Conservation (phyloP, 331 rosid species). For the Spiraea crenata region DNA sequence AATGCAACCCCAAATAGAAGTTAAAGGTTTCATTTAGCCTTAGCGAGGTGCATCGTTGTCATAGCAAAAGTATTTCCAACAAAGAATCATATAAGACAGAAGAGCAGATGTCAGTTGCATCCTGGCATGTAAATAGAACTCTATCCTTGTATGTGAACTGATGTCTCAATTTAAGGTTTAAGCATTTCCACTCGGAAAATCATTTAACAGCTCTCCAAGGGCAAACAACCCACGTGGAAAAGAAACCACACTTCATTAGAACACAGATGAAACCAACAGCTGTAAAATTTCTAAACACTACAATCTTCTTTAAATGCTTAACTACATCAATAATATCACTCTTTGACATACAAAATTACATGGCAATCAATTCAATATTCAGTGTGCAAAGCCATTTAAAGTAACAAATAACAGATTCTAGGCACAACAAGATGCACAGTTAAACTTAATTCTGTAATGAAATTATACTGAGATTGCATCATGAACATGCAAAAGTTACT, state of each 20-base stretch:
- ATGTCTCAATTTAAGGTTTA: neutral
- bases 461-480: neutral
- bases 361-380: neutral
- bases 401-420: neutral
- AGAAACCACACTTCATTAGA: neutral
- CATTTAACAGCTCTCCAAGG: neutral
- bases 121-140: too few species aligned
- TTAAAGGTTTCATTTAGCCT: too few species aligned
- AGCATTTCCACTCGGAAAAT: neutral
- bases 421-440: neutral
- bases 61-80: too few species aligned
- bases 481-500: neutral
- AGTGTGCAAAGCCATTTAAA: neutral
- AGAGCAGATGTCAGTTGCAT: too few species aligned
- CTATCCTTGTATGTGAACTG: neutral
- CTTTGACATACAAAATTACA: neutral
- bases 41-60: too few species aligned
- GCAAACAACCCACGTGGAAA: neutral
- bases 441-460: neutral
- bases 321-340: neutral
- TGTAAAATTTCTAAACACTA: neutral
- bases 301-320: neutral
- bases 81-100: too few species aligned
- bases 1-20: too few species aligned
- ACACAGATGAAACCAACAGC: neutral